phyloP scores from a whole-genome alignment of 2,329 filamentous ascomycete species.

The Immersiporthe knoxdaviesiana region DNA sequence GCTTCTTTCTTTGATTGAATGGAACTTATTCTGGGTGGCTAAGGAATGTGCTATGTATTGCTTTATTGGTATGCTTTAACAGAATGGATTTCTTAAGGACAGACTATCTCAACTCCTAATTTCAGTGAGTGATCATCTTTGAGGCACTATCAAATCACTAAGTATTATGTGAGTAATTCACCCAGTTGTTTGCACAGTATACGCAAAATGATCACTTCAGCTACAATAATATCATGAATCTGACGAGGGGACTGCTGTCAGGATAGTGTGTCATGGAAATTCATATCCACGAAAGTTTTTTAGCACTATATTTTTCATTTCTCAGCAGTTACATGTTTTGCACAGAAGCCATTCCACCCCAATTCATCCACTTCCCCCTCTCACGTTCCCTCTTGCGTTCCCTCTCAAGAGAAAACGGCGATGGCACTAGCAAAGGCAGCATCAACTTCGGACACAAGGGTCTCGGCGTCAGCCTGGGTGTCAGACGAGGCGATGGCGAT shows the following conservation, averaged over 20 bases:
- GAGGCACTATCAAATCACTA: too few species aligned
- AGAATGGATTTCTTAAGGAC: too few species aligned
- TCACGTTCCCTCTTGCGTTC: not conserved
- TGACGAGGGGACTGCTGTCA: not conserved
- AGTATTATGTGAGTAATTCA: too few species aligned
- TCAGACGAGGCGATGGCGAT: constrained; percentile 23
- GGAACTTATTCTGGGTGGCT: too few species aligned
- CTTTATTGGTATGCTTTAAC: too few species aligned
- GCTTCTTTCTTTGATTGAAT: not conserved
- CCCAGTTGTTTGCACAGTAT: too few species aligned
- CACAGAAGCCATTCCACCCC: not conserved
- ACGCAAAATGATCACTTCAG: not conserved
- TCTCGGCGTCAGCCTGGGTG: constrained; percentile 18
- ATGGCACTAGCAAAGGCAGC: constrained; percentile 24
- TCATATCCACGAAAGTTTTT: not conserved
- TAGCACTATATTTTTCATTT: not conserved
- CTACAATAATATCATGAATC: not conserved
- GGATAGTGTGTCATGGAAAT: not conserved
- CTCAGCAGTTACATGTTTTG: not conserved
- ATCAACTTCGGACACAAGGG: constrained; percentile 12
- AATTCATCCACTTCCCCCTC: not conserved
- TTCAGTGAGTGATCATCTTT: too few species aligned
- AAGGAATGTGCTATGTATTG: too few species aligned
- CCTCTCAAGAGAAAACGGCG: constrained; percentile 21
- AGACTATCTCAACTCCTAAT: too few species aligned